A percentile compares a stretch with the other conserved stretches of the same genome.
These are phyloP conservation scores for Avicennia marina DNA, from an alignment of 257 asterid species.

Conservation along the genomic window DNA sequence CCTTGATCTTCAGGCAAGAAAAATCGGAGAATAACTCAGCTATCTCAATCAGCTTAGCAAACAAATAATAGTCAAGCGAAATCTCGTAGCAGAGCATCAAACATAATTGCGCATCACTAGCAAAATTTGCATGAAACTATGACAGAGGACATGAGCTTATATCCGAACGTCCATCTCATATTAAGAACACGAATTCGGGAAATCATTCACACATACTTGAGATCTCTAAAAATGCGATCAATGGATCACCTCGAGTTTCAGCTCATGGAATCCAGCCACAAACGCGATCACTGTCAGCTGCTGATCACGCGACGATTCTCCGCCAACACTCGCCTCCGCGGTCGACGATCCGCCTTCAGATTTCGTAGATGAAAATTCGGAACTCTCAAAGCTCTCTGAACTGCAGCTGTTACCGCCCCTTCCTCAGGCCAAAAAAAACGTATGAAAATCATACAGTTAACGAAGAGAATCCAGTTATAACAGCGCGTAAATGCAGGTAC, in stretches of 20 bases:
- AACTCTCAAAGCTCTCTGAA: conserved; percentile 3
- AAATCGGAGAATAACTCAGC: conserved; percentile 3
- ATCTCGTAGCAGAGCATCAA: neutral
- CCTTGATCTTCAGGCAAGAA: neutral
- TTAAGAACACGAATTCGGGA: neutral
- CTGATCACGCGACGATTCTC: conserved; percentile 26
- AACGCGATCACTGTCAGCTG: conserved; percentile 27
- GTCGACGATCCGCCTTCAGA: conserved; percentile 1
- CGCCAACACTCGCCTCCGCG: conserved; percentile 20
- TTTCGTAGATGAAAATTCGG: neutral
- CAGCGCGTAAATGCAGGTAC: neutral
- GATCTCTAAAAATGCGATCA: no score
- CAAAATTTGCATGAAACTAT: neutral
- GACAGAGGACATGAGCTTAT: neutral
- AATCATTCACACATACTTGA: no score
- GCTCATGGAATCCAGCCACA: conserved; percentile 26
- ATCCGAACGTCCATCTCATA: neutral
- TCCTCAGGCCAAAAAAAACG: neutral
- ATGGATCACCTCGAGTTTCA: conserved; percentile 37
- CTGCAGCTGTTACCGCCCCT: neutral
- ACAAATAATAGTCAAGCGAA: neutral
- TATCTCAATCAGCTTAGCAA: conserved; percentile 11
- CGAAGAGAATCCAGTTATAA: conserved; percentile 9
- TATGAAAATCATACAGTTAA: neutral
- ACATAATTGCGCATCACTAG: neutral